Conservation (phyloP, 2,329 filamentous ascomycete species). For the Fusarium proliferatum region DNA sequence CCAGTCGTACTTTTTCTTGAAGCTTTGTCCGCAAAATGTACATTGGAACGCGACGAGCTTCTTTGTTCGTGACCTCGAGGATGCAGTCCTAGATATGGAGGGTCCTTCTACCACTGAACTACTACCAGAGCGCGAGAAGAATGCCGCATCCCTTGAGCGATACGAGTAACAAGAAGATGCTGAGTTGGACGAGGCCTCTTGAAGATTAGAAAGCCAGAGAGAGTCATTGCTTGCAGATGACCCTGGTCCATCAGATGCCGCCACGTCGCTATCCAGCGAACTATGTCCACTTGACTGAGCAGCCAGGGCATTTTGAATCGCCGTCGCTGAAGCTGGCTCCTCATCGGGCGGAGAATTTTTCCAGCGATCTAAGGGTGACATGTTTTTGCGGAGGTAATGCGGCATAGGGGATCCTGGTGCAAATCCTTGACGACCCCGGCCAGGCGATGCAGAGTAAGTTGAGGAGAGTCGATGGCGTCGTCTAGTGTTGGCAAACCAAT, state of each 20-base stretch:
- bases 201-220: conserved; percentile 32
- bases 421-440: conserved; percentile 44
- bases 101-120: conserved; percentile 37
- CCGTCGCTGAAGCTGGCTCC: conserved; percentile 54
- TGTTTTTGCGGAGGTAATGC: conserved; percentile 43
- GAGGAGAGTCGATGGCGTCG: conserved; percentile 56
- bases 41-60: conserved; percentile 49
- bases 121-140: conserved; percentile 37
- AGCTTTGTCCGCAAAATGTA: conserved; percentile 52
- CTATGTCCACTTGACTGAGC: conserved; percentile 24
- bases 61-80: conserved; percentile 17
- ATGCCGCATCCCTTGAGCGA: conserved; percentile 20
- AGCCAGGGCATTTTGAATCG: conserved; percentile 51
- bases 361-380: conserved; percentile 61
- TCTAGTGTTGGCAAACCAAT: conserved; percentile 64
- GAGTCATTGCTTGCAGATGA: conserved; percentile 49
- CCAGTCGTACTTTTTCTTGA: conserved; percentile 56
- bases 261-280: conserved; percentile 30
- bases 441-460: conserved; percentile 40
- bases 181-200: conserved; percentile 44
- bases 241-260: conserved; percentile 45
- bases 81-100: conserved; percentile 22
- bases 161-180: conserved; percentile 44
- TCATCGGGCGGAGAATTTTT: conserved; percentile 57
- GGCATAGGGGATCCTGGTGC: conserved; percentile 58